These are phyloP conservation scores for Curvularia eragrostidis DNA, from an alignment of 2,329 filamentous ascomycete species.

Conservation along the genomic window DNA sequence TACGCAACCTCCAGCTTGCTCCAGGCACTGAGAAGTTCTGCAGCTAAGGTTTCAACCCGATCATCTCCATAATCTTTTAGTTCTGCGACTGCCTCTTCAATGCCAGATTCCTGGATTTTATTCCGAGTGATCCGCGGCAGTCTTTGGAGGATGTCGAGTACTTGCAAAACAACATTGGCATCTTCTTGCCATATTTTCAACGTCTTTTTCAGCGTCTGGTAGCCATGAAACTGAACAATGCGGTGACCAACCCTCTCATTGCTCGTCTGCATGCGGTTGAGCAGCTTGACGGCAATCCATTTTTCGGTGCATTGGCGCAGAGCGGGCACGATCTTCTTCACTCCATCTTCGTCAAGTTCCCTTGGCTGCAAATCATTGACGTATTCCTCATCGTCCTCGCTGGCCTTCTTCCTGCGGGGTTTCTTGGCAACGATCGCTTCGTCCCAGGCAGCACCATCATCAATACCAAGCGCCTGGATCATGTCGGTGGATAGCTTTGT, in stretches of 20 bases:
- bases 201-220: conserved; percentile 89
- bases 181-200: conserved; percentile 88
- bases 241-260: conserved; percentile 87
- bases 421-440: conserved; percentile 81
- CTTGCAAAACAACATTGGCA: conserved; percentile 85
- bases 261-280: conserved; percentile 84
- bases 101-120: conserved; percentile 96
- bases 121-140: conserved; percentile 92
- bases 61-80: conserved; percentile 74
- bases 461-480: conserved; percentile 94
- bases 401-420: conserved; percentile 87
- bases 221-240: conserved; percentile 96
- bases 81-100: conserved; percentile 78
- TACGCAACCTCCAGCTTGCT: conserved; percentile 88
- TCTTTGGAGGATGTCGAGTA: conserved; percentile 85
- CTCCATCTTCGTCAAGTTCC: conserved; percentile 79
- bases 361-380: conserved; percentile 86
- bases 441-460: conserved; percentile 91
- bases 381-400: conserved; percentile 94
- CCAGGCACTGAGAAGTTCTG: conserved; percentile 80
- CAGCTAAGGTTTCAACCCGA: conserved; percentile 74
- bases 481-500: conserved; percentile 89
- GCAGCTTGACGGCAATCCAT: conserved; percentile 96
- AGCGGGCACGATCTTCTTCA: conserved; percentile 93
- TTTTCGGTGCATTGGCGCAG: conserved; percentile 99